Evolutionary conservation across 495 filamentous ascomycete genomes (phyloP), one percentile per base, ranked within the genome.

Genomic region (Xylona heveae): DNA sequence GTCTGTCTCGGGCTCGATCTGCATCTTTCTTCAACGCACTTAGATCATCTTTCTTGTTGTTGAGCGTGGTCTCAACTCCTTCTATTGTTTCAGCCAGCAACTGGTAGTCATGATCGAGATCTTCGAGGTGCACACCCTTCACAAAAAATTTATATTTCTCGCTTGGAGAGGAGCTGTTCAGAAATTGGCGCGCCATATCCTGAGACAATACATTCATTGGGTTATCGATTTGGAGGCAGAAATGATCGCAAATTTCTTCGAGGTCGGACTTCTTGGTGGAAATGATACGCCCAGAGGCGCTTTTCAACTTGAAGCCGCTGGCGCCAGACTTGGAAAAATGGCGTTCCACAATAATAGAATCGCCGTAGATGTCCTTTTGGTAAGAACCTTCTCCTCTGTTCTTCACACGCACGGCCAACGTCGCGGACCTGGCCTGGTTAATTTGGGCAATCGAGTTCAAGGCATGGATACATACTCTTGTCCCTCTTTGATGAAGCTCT

Each of bases 61-160:
- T 41, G 0, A 75, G 46, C 34, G 72, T 75, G 30, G 55, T 58
- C 28, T 75, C 62, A n/a, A 76, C 68, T 6, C 62, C 64, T 33
- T 91, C 78, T 16, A 76, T 57, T 1, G 55, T 64, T 35, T 78
- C 65, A 34, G 66, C 69, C 13, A 95, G 67, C 23, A 90, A 50
- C 27, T 68, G 61, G 49, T 99, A 99, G 44, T 95, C 90, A 38
- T 80, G 71, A 47, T 93, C 81, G 8, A 99, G 61, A 41, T 83
- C 71, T 45, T 94, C 80, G 2, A 99, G 59, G 45, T 95, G 84
- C 4, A 92, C 88, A 15, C 88, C 88, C 47, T 91, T 81, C 33
- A 92, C 69, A 46, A 95, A 99, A 41, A 93, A 93, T 41, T 80
- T 85, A 59, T 95, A 99, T 47, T 95, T 99, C 31, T 85, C 71